These are phyloP conservation scores for Canavalia gladiata DNA, from an alignment of 306 rosid genomes.

Conservation along the genomic window DNA sequence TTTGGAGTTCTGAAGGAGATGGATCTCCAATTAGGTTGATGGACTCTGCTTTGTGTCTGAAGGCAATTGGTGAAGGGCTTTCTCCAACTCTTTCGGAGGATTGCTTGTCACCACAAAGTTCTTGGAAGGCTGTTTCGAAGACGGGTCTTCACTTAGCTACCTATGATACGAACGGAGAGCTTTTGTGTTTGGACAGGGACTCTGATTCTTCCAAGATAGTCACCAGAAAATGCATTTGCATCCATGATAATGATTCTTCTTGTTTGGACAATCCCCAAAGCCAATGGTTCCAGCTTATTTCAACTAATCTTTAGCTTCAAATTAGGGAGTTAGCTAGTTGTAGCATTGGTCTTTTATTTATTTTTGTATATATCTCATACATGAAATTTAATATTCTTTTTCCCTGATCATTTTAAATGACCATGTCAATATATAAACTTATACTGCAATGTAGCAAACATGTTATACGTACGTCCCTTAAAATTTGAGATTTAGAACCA, in stretches of 20 bases:
- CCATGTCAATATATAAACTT: background rate
- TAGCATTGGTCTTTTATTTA: background rate
- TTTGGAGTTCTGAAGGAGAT: conserved; percentile 54
- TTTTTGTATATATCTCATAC: background rate
- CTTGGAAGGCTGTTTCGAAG: conserved; percentile 50
- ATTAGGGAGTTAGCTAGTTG: background rate
- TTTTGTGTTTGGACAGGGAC: conserved; percentile 49
- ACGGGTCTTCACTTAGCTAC: conserved; percentile 63
- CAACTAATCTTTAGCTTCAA: conserved; percentile 50
- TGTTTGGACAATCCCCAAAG: conserved; percentile 55
- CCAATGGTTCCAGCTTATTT: conserved; percentile 63
- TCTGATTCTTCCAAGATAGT: conserved; percentile 43
- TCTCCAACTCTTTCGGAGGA: conserved; percentile 44
- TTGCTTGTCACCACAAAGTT: conserved; percentile 50
- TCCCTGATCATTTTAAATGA: background rate
- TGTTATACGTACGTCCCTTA: too few species aligned
- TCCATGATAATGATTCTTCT: conserved; percentile 45
- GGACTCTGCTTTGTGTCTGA: conserved; percentile 43
- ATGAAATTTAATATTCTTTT: background rate
- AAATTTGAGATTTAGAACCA: too few species aligned
- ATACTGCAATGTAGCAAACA: background rate
- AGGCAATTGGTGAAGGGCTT: conserved; percentile 52
- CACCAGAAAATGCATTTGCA: conserved; percentile 57
- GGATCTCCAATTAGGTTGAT: conserved; percentile 46
- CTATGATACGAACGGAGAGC: conserved; percentile 4